Percentiles rank a stretch among this genome's conserved stretches.
These are phyloP conservation scores for Brachypodium distachyon DNA, from an alignment of 202 grass and related monocot species.

Conservation along the genomic window DNA sequence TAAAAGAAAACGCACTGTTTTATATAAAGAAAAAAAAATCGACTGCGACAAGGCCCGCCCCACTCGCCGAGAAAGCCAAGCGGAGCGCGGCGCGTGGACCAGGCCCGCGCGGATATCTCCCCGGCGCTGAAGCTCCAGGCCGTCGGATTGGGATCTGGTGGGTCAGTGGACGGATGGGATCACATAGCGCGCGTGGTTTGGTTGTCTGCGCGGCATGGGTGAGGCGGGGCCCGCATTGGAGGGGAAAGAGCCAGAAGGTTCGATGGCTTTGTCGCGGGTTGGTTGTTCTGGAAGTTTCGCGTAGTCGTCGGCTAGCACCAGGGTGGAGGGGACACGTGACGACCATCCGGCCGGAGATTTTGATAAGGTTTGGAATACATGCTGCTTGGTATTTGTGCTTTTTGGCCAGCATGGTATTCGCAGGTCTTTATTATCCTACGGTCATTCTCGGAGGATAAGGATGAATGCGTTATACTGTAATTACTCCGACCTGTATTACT, in stretches of 20 bases:
- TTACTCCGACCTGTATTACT: too few relatives aligned
- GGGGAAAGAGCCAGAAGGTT: constrained; percentile 54
- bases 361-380: constrained; percentile 53
- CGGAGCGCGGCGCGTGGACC: constrained; percentile 2
- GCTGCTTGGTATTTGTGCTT: neutral
- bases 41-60: constrained; percentile 28
- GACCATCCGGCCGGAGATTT: neutral
- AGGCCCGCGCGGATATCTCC: neutral
- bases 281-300: constrained; percentile 51
- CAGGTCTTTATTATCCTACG: neutral
- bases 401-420: neutral
- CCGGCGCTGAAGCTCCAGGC: neutral
- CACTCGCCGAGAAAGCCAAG: constrained; percentile 16
- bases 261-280: neutral
- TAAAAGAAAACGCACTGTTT: neutral
- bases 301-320: neutral
- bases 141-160: constrained; percentile 9
- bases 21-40: constrained; percentile 1
- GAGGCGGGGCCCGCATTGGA: neutral
- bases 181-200: neutral
- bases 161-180: neutral
- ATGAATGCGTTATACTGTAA: too few relatives aligned
- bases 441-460: too few relatives aligned
- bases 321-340: constrained; percentile 33
- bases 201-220: neutral